phyloP scores from a whole-genome alignment of 257 asterid species.

The Penstemon davidsonii region DNA sequence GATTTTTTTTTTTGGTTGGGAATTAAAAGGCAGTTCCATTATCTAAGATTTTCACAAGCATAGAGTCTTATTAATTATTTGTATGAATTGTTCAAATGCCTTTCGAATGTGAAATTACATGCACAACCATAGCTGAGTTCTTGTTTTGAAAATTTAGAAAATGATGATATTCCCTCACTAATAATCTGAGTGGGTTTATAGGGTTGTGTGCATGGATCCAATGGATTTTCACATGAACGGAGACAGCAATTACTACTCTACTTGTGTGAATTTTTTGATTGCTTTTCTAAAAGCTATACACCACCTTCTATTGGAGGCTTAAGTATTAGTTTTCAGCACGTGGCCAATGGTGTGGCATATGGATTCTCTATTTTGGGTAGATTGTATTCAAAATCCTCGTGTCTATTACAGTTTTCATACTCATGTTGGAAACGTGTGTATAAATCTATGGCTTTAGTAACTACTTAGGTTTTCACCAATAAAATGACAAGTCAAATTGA shows the following conservation, averaged over 20 bases:
- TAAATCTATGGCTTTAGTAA: background rate
- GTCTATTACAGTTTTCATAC: too few species aligned
- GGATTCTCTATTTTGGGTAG: too few species aligned
- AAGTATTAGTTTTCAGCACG: background rate
- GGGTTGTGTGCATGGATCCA: background rate
- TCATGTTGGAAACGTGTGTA: too few species aligned
- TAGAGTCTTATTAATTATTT: too few species aligned
- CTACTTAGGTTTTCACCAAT: background rate
- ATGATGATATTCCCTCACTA: too few species aligned
- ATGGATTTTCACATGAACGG: background rate
- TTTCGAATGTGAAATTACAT: background rate
- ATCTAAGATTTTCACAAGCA: too few species aligned
- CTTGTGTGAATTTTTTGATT: background rate
- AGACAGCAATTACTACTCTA: background rate
- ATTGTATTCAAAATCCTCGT: too few species aligned
- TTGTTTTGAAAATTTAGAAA: slow-evolving; percentile 4
- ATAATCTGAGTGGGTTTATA: background rate
- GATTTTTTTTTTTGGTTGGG: too few species aligned
- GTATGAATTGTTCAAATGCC: too few species aligned
- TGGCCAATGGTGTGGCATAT: background rate
- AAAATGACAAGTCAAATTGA: background rate
- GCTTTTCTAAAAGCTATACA: background rate
- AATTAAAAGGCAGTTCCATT: too few species aligned
- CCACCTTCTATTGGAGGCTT: background rate
- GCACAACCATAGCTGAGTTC: background rate